phyloP scores from a whole-genome alignment of 106 monocot genomes.

The Acorus calamus region DNA sequence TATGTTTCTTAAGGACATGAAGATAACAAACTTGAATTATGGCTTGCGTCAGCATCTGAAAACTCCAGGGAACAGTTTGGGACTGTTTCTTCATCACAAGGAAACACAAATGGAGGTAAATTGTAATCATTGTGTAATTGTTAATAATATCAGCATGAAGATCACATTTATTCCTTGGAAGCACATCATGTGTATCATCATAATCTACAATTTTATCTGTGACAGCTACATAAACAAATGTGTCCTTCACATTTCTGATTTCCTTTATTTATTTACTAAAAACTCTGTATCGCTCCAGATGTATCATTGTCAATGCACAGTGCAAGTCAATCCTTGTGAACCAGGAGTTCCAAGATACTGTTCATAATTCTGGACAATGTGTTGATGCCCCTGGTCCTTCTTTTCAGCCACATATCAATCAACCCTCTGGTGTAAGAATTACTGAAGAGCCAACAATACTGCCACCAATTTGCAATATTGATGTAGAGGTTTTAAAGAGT shows the following conservation, averaged over 20 bases:
- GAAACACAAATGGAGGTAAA: slow-evolving; percentile 25
- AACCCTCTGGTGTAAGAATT: slow-evolving; percentile 4
- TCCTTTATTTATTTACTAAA: too few relatives aligned
- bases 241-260: too few relatives aligned
- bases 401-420: slow-evolving; percentile 11
- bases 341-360: background rate
- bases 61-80: slow-evolving; percentile 14
- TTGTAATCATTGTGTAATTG: background rate
- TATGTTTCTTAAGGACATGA: slow-evolving; percentile 24
- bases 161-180: too few relatives aligned
- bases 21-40: slow-evolving; percentile 48
- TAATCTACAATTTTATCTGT: too few relatives aligned
- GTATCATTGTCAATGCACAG: slow-evolving; percentile 1
- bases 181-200: too few relatives aligned
- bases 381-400: background rate
- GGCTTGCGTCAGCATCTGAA: slow-evolving; percentile 39
- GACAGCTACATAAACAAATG: too few relatives aligned
- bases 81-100: background rate
- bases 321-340: background rate
- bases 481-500: slow-evolving; percentile 60
- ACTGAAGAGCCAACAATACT: slow-evolving; percentile 19
- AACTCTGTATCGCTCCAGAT: background rate
- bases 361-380: slow-evolving; percentile 5
- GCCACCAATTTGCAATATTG: slow-evolving; percentile 59
- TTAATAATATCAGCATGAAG: too few relatives aligned